A percentile compares a stretch with the other conserved stretches of the same genome.
These are phyloP conservation scores for Debaryomyces fabryi DNA, from an alignment of 1,139 yeast genomes.

Conservation along the genomic window DNA sequence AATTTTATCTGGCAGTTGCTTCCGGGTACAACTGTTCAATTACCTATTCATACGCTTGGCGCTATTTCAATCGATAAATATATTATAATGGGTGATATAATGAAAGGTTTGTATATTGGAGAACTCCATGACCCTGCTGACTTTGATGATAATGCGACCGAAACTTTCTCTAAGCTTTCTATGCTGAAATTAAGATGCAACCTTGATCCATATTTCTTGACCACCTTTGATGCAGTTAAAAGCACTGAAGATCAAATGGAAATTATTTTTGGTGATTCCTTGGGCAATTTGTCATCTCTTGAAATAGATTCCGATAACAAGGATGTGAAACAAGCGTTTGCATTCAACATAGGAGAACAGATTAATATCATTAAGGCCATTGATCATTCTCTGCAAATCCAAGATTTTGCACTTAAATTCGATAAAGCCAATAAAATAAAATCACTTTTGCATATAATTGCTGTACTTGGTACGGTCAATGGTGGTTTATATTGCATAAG, in stretches of 20 bases:
- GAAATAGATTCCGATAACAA: neutral
- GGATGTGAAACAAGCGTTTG: slow-evolving; percentile 15
- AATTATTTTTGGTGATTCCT: slow-evolving; percentile 31
- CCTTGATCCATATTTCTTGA: slow-evolving; percentile 18
- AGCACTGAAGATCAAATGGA: slow-evolving; percentile 2
- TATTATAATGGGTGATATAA: slow-evolving; percentile 23
- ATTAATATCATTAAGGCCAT: slow-evolving; percentile 28
- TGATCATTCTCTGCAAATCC: neutral
- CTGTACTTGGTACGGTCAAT: slow-evolving; percentile 37
- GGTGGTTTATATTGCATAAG: slow-evolving; percentile 35
- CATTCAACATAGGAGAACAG: slow-evolving; percentile 36
- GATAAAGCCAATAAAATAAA: neutral
- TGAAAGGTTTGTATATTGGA: slow-evolving; percentile 21
- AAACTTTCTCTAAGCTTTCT: neutral
- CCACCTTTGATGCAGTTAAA: slow-evolving; percentile 16
- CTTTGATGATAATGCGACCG: neutral
- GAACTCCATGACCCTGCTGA: neutral
- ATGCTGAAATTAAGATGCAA: slow-evolving; percentile 9
- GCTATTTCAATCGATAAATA: slow-evolving; percentile 11
- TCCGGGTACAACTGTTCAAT: slow-evolving; percentile 13
- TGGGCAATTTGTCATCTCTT: slow-evolving; percentile 31
- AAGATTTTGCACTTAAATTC: slow-evolving; percentile 2
- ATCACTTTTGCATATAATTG: slow-evolving; percentile 13
- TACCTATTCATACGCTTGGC: slow-evolving; percentile 18
- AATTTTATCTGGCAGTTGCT: slow-evolving; percentile 16